Base-by-base conservation (phyloP, 2,329 filamentous ascomycete genomes). In the Rhynchosporium secalis region DNA sequence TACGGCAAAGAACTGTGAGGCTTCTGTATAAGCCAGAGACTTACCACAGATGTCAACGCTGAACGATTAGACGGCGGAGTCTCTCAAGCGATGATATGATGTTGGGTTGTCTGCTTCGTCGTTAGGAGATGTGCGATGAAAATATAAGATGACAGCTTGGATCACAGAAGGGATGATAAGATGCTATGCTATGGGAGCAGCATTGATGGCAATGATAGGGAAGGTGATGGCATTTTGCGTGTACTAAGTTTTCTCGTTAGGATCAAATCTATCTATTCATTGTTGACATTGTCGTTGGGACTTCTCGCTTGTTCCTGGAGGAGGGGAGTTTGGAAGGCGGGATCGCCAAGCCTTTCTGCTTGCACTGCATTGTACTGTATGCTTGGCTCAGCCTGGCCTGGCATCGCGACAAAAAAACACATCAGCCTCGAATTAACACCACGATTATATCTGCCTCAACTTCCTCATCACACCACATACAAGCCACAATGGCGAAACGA, bases 401-500 rank as follows among this genome's bases (percentile, higher is more conserved):
- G 28, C 54, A n/a, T 56, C 54, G 54, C 54, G 54, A 56, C 41
- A 63, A 52, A 63, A 65, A 61, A 62, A 56, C 56, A 38, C 55
- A n/a, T 45, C 43, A 49, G 49, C 54, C 33, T 41, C 57, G 48
- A 29, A 38, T 28, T 28, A 33, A 51, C 54, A 40, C 45, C 54
- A 36, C 33, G 20, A 51, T 31, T 45, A 33, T 38, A 40, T 29
- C 4, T 10, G 12, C 15, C 26, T 12, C 47, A 31, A 8, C 48
- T n/a, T 12, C 26, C 20, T 9, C 54, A 15, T 28, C 28, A 2
- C 38, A 31, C 40, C 5, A 36, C 33, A 5, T 10, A 5, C 33
- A 3, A 36, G 1, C 45, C 47, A 62, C 40, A 20, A 79, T 79
- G 79, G 76, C 77, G 58, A 87, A 88, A 76, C 81, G 86, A 64